Evolutionary conservation across 192 early-diverging fungal genomes (phyloP).

Genomic region (Entomortierella parvispora): DNA sequence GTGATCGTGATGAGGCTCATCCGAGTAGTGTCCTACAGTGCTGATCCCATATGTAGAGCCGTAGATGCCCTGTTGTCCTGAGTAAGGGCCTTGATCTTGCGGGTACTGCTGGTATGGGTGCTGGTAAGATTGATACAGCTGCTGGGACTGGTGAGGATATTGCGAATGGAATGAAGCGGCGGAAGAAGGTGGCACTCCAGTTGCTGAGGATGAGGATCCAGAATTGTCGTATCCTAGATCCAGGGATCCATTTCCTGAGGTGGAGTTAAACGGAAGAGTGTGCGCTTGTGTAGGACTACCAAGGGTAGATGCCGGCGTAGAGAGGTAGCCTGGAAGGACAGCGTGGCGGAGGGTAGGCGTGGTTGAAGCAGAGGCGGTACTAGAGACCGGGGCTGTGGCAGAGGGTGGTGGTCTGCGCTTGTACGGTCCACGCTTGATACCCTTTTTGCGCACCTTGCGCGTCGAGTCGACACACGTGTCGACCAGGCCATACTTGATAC

Average conservation of each 20-base stretch:
- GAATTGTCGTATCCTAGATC: slow-evolving; percentile 38
- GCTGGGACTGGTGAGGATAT: no score
- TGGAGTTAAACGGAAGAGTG: slow-evolving; percentile 26
- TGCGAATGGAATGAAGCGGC: no score
- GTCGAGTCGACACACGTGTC: slow-evolving; percentile 80
- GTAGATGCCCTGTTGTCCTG: no score
- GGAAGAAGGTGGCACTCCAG: no score
- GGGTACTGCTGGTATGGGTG: no score
- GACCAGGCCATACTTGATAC: slow-evolving; percentile 75
- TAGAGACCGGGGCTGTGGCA: no score
- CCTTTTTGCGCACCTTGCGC: slow-evolving; percentile 84
- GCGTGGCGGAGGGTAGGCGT: slow-evolving; percentile 41
- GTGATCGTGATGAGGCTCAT: no score
- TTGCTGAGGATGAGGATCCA: no score
- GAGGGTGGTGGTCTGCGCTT: slow-evolving; percentile 61
- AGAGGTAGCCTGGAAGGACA: slow-evolving; percentile 36
- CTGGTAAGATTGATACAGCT: no score
- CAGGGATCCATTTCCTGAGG: slow-evolving; percentile 22
- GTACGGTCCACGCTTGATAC: slow-evolving; percentile 88
- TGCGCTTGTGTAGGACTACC: slow-evolving; percentile 44
- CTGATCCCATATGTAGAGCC: no score
- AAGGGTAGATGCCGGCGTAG: slow-evolving; percentile 39
- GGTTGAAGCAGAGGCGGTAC: slow-evolving; percentile 16
- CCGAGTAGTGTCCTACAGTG: no score
- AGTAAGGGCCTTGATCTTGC: no score